phyloP scores from a whole-genome alignment of 2,329 filamentous ascomycete genomes.

The Neopestalotiopsis rosae region DNA sequence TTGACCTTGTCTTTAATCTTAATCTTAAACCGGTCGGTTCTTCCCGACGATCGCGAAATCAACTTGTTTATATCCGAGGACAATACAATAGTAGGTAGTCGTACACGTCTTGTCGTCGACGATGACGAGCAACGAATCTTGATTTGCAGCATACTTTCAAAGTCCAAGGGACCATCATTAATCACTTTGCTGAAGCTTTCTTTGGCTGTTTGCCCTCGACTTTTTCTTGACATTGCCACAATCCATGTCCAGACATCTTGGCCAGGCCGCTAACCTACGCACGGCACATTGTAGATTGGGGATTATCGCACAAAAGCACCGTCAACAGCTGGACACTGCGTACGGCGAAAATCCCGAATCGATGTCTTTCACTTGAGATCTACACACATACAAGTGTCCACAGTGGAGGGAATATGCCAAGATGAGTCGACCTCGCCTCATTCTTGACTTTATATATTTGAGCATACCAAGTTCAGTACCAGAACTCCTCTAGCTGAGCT shows the following conservation, averaged over 20 bases:
- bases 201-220: neutral
- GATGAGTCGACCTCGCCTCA: neutral
- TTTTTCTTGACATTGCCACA: neutral
- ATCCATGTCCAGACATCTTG: neutral
- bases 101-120: neutral
- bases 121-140: neutral
- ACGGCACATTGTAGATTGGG: neutral
- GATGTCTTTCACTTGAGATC: neutral
- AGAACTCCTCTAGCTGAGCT: neutral
- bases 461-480: neutral
- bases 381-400: neutral
- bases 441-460: neutral
- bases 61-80: conserved; percentile 4
- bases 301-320: neutral
- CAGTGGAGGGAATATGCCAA: neutral
- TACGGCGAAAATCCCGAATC: neutral
- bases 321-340: neutral
- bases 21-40: conserved; percentile 9
- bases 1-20: conserved; percentile 13
- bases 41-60: conserved; percentile 3
- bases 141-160: too few relatives aligned
- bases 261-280: neutral
- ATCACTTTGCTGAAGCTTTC: neutral
- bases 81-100: neutral
- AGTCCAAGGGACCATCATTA: neutral